Evolutionary conservation across 164 flowering plant species (phyloP).

Genomic region (Euptelea pleiosperma): DNA sequence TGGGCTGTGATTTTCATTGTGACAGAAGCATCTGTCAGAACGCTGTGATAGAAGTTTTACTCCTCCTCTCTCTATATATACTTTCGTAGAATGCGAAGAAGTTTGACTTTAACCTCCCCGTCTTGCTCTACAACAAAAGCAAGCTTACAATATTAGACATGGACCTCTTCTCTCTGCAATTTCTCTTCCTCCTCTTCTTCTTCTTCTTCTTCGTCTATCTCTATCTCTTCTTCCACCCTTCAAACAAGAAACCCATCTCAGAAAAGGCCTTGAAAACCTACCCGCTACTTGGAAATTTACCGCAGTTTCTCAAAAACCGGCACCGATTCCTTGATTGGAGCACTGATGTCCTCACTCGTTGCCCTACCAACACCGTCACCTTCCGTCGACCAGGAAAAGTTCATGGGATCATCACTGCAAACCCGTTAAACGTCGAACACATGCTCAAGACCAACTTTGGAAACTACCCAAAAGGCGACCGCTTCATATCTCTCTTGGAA

Average conservation of each 20-base stretch:
- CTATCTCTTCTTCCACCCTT: slow-evolving; percentile 12
- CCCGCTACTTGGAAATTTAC: slow-evolving; percentile 52
- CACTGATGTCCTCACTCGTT: slow-evolving; percentile 32
- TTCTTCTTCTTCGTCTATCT: slow-evolving; percentile 19
- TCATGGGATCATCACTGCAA: slow-evolving; percentile 36
- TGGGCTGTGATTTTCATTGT: no score
- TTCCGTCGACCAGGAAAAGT: slow-evolving; percentile 43
- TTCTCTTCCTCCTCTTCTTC: slow-evolving; percentile 16
- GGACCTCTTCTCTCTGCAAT: slow-evolving; percentile 23
- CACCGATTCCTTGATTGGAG: slow-evolving; percentile 62
- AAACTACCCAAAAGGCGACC: slow-evolving; percentile 51
- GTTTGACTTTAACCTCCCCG: no score
- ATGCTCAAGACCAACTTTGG: slow-evolving; percentile 50
- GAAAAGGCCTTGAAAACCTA: slow-evolving; percentile 39
- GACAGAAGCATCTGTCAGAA: no score
- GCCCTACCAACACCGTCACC: slow-evolving; percentile 42
- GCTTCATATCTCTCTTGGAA: slow-evolving; percentile 24
- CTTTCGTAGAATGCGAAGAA: no score
- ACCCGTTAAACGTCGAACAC: slow-evolving; percentile 46
- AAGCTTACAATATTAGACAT: no score
- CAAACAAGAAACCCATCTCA: slow-evolving; percentile 7
- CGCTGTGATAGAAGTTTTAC: no score
- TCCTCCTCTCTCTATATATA: no score
- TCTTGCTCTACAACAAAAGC: no score
- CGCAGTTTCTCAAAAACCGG: slow-evolving; percentile 44